Conservation (phyloP, 1,284 basidiomycete genomes). For the Amylostereum areolatum region DNA sequence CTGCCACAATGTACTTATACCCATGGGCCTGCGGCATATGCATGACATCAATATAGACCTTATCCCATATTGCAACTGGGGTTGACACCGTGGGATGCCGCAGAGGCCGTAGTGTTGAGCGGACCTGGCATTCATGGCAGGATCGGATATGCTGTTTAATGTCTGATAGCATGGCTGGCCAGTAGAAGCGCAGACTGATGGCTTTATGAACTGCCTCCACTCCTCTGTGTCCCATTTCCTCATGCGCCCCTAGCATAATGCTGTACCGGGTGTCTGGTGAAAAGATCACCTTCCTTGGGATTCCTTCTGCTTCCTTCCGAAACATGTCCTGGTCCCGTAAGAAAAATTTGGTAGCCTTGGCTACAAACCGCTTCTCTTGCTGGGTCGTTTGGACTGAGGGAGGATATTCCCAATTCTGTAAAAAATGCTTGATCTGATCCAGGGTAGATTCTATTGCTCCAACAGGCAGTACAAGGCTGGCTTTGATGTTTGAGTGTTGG, state of each 20-base stretch:
- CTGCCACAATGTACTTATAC: background rate
- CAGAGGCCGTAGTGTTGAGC: background rate
- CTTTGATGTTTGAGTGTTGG: no score
- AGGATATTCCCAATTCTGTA: no score
- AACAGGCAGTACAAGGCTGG: no score
- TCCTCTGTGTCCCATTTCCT: constrained; percentile 21
- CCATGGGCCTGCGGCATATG: background rate
- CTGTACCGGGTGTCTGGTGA: background rate
- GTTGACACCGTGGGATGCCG: background rate
- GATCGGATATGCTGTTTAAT: constrained; percentile 7
- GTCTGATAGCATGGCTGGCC: constrained; percentile 21
- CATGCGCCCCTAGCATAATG: constrained; percentile 15
- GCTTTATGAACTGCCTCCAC: constrained; percentile 17
- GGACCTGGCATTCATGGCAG: constrained; percentile 8
- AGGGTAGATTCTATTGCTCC: no score
- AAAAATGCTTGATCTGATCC: no score
- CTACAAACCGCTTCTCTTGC: constrained; percentile 5
- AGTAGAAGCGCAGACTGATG: constrained; percentile 23
- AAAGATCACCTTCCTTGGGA: constrained; percentile 14
- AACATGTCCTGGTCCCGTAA: constrained; percentile 5
- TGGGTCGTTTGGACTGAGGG: no score
- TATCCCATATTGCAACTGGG: background rate
- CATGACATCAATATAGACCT: constrained; percentile 2
- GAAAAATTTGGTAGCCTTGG: constrained; percentile 9
- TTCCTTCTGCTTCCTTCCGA: background rate